Percentiles rank a stretch among this genome's conserved stretches.
Evolutionary conservation across 805 yeast species (phyloP).

Genomic region (Wickerhamiella domercqiae): DNA sequence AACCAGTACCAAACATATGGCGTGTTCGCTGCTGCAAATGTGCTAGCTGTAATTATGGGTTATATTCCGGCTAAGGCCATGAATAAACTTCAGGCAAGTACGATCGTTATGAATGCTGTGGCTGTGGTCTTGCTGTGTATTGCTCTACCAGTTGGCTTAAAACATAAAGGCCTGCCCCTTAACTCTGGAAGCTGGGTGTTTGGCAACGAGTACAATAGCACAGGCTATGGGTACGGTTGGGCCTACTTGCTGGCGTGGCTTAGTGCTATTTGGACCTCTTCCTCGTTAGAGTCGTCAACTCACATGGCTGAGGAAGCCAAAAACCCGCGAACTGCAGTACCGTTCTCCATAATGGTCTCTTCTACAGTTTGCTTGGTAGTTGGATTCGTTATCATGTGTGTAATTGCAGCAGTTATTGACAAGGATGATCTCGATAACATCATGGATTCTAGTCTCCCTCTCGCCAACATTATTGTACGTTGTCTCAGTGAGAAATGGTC

Average conservation of each 20-base stretch:
- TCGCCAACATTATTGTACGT: constrained; percentile 14
- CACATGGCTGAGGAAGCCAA: constrained; percentile 50
- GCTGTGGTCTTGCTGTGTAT: constrained; percentile 39
- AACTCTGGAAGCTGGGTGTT: constrained; percentile 39
- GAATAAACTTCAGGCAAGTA: constrained; percentile 41
- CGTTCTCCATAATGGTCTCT: constrained; percentile 51
- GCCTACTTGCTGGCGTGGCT: constrained; percentile 41
- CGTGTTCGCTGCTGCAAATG: constrained; percentile 43
- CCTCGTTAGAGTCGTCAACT: constrained; percentile 44
- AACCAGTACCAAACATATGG: constrained; percentile 43
- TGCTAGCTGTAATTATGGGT: constrained; percentile 34
- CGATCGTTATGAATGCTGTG: constrained; percentile 37
- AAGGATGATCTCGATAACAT: constrained; percentile 6
- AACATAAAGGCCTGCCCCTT: constrained; percentile 20
- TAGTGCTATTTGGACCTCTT: constrained; percentile 39
- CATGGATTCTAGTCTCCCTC: constrained; percentile 26
- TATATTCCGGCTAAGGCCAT: constrained; percentile 39
- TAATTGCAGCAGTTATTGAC: constrained; percentile 13
- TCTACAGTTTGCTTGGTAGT: constrained; percentile 26
- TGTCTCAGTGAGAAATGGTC: constrained; percentile 9
- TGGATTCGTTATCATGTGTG: constrained; percentile 17
- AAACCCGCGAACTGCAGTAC: constrained; percentile 48
- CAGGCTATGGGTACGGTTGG: constrained; percentile 51
- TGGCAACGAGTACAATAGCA: constrained; percentile 35
- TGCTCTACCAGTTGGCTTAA: constrained; percentile 43